Base-by-base conservation (phyloP, 305 asterid species). In the Fraxinus latifolia region DNA sequence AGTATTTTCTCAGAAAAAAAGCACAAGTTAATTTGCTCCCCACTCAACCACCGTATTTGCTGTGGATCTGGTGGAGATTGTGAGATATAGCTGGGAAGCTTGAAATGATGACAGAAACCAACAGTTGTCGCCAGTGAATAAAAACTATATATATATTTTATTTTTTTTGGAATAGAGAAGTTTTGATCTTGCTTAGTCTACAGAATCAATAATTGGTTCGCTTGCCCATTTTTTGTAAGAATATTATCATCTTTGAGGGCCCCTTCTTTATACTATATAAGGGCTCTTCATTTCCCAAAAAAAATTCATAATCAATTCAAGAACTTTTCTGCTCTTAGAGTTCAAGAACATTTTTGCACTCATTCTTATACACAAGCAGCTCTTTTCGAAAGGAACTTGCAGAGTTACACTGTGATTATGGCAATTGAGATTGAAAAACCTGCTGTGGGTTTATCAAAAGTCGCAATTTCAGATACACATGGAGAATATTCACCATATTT, bases 401-500 rank as follows among this genome's bases (percentile, higher is more conserved):
- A 7, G 47, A 8, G n/a, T 47, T 14, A 47, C 58, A 47, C 58
- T 47, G 58, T 73, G 31, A 7, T 25, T 0, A 93, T 93, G 98
- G 93, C 86, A 1, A 79, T 88, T 32, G 89, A 89, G 81, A 85
- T 82, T 74, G 87, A 80, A 34, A 83, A 90, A 71, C 82, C 76
- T 8, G 7, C 44, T 53, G 97, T 88, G 58, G 71, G 84, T 33
- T 80, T 94, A 9, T 90, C 97, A 4, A 85, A 83, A 68, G 23
- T 92, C 25, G 97, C 94, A 1, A 86, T 83, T 0, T 93, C 98
- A 9, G 91, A 94, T 15, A 93, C 97, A 44, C 98, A 94, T 37
- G 97, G 98, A 53, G 98, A 94, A 70, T 89, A 94, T 60, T 94
- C 98, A 7, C 97, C 98, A 0, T 94, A 94, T 27, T 94, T 94